These are phyloP conservation scores for Russula foetens DNA, from an alignment of 768 basidiomycete species.

Conservation along the genomic window DNA sequence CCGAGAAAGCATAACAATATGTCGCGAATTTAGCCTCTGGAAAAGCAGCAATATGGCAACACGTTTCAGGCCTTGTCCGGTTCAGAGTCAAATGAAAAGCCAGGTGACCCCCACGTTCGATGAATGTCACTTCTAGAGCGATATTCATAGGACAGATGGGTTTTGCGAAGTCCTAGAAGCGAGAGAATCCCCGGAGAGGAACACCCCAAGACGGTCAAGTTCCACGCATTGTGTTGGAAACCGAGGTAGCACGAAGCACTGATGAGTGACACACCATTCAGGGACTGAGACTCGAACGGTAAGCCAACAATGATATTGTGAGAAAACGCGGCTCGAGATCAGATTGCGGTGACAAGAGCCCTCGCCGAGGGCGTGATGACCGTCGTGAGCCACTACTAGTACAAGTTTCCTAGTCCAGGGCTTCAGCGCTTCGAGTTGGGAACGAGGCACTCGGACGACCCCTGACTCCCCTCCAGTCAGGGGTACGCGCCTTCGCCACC, in stretches of 20 bases:
- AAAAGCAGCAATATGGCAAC: not conserved
- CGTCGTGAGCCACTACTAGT: not conserved
- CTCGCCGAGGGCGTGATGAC: not conserved
- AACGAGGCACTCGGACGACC: no score
- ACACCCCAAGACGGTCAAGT: not conserved
- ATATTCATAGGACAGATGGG: not conserved
- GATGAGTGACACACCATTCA: not conserved
- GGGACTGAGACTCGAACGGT: not conserved
- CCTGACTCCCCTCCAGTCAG: no score
- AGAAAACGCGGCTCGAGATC: not conserved
- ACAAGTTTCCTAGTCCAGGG: not conserved
- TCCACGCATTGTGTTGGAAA: not conserved
- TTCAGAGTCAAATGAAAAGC: not conserved
- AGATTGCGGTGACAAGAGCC: not conserved
- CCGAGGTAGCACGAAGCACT: no score
- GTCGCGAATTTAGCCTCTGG: not conserved
- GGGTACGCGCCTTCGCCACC: no score
- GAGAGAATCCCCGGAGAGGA: not conserved
- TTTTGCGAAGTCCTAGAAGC: not conserved
- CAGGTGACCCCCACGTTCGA: not conserved
- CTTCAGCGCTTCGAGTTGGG: not conserved
- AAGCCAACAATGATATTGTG: not conserved
- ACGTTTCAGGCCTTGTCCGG: not conserved
- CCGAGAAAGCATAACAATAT: not conserved
- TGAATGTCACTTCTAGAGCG: not conserved